phyloP scores from a whole-genome alignment of 2,329 filamentous ascomycete species.

The Fusarium tricinctum region DNA sequence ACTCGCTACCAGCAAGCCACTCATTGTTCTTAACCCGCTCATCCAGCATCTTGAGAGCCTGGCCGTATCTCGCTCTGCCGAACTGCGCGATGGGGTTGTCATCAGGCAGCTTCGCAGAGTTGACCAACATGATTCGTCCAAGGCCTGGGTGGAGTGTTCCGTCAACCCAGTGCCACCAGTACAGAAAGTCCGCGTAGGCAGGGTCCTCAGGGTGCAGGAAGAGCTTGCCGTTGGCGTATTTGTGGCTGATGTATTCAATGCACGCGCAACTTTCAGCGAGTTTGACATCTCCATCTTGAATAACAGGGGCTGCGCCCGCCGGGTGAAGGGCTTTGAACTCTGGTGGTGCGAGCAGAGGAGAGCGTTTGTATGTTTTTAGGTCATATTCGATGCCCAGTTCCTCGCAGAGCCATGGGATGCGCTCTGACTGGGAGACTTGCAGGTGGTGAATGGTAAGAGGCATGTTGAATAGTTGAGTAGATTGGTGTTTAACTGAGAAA shows the following conservation, averaged over 20 bases:
- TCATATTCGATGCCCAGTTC: conserved; percentile 70
- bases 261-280: conserved; percentile 73
- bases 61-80: conserved; percentile 53
- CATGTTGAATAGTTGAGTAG: conserved; percentile 19
- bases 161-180: conserved; percentile 74
- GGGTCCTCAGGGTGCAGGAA: conserved; percentile 60
- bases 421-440: conserved; percentile 72
- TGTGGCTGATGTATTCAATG: conserved; percentile 72
- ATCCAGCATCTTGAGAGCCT: conserved; percentile 65
- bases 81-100: conserved; percentile 51
- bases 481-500: neutral
- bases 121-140: conserved; percentile 55
- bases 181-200: conserved; percentile 72
- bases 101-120: neutral
- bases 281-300: conserved; percentile 66
- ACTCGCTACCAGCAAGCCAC: conserved; percentile 72
- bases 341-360: conserved; percentile 39
- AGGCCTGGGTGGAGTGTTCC: conserved; percentile 60
- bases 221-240: conserved; percentile 65
- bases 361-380: conserved; percentile 41
- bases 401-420: conserved; percentile 74
- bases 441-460: conserved; percentile 66
- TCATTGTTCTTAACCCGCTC: conserved; percentile 60
- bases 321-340: conserved; percentile 56
- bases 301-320: conserved; percentile 70